Percentiles rank a stretch among this genome's conserved stretches.
Evolutionary conservation across 257 asterid genomes (phyloP).

Genomic region (Gentiana macrophylla): DNA sequence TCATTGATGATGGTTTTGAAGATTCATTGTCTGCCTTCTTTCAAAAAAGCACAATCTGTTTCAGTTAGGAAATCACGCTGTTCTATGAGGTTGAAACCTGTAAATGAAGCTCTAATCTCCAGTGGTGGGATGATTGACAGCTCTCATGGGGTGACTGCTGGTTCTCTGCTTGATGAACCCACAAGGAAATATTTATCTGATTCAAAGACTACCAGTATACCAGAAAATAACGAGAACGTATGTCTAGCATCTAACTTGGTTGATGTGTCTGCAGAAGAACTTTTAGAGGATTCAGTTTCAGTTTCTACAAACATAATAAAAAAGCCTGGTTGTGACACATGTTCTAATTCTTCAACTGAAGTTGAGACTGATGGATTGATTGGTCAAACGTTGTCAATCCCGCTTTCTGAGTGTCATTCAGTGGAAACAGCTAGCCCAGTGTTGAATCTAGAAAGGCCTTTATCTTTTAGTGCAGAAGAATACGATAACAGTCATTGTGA

Average conservation of each 20-base stretch:
- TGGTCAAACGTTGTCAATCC: constrained; percentile 7
- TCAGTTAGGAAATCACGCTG: constrained; percentile 29
- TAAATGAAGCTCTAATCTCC: constrained; percentile 25
- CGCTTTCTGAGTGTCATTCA: constrained; percentile 5
- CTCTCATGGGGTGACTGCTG: constrained; percentile 27
- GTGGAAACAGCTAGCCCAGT: background rate
- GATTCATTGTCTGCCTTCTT: constrained; percentile 59
- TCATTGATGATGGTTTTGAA: constrained; percentile 35
- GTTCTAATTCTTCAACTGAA: constrained; percentile 22
- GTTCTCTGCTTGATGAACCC: constrained; percentile 7
- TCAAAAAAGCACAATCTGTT: constrained; percentile 58
- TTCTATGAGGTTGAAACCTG: constrained; percentile 37
- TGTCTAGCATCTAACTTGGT: constrained; percentile 16
- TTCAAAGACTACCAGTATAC: constrained; percentile 18
- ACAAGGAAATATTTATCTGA: constrained; percentile 18
- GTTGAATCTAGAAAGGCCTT: background rate
- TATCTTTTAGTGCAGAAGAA: constrained; percentile 6
- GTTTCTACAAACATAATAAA: constrained; percentile 12
- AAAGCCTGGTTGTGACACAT: constrained; percentile 24
- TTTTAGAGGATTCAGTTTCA: constrained; percentile 19
- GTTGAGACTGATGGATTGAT: constrained; percentile 19
- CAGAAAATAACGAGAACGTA: constrained; percentile 17
- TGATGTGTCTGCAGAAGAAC: constrained; percentile 20
- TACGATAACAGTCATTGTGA: constrained; percentile 9
- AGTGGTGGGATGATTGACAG: constrained; percentile 21